Conservation (phyloP, 371 early-diverging fungal species). For the Phascolomyces articulosus region DNA sequence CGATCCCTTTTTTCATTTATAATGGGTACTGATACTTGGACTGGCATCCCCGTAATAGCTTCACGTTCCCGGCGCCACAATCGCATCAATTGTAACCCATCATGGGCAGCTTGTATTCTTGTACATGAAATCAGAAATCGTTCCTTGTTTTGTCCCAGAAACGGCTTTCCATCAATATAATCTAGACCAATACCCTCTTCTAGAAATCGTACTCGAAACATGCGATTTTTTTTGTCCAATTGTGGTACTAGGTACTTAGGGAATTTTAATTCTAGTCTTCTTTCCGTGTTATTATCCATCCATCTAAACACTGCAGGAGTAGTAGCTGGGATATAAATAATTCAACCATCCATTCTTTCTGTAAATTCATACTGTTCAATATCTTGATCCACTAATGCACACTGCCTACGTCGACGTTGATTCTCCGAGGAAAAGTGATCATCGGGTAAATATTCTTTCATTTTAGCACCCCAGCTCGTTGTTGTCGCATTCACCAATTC, state of each 20-base stretch:
- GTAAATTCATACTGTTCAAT: background rate
- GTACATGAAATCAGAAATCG: background rate
- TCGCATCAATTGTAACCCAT: background rate
- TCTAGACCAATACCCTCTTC: background rate
- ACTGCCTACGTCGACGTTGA: background rate
- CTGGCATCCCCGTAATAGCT: background rate
- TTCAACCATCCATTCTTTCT: background rate
- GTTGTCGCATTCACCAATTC: background rate
- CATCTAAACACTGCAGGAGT: background rate
- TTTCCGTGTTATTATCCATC: background rate
- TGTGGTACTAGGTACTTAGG: background rate
- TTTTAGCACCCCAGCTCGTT: background rate
- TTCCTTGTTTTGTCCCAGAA: background rate
- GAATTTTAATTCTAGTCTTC: background rate
- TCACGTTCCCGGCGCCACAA: background rate
- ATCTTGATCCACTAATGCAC: background rate
- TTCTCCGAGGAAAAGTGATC: conserved; percentile 1
- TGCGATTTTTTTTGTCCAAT: background rate
- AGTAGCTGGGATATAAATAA: background rate
- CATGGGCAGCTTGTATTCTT: background rate
- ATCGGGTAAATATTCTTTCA: background rate
- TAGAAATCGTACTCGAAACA: background rate
- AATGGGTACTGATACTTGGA: background rate
- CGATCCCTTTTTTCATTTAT: background rate
- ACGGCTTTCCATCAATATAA: background rate